Conservation (phyloP, 2,329 filamentous ascomycete genomes). For the Fusarium secorum region DNA sequence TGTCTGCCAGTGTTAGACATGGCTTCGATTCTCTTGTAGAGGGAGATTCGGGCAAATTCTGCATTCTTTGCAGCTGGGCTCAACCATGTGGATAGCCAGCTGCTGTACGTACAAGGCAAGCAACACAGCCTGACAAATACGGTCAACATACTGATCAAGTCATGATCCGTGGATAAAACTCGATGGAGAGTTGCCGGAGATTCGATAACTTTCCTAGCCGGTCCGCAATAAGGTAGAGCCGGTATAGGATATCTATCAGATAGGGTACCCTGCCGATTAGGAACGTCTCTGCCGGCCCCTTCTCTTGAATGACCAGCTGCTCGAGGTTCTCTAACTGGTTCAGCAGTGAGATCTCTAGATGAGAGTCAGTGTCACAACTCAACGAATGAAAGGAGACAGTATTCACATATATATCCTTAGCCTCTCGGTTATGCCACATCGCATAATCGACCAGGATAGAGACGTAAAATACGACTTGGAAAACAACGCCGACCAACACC, state of each 20-base stretch:
- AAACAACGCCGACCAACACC: accelerated
- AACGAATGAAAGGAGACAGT: too few species aligned
- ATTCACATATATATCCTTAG: background rate
- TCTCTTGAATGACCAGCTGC: background rate
- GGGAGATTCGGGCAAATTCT: background rate
- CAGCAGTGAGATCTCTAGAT: background rate
- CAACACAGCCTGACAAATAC: background rate
- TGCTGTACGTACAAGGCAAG: background rate
- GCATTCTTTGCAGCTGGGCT: background rate
- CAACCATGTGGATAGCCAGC: background rate
- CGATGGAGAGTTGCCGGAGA: accelerated
- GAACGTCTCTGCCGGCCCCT: accelerated
- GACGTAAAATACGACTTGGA: accelerated
- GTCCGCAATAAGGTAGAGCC: accelerated
- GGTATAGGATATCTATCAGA: accelerated
- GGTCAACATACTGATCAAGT: background rate
- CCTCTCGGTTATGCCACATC: background rate
- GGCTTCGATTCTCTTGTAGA: background rate
- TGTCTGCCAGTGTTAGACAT: background rate
- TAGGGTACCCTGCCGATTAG: accelerated
- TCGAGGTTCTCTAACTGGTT: background rate
- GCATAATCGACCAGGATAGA: background rate
- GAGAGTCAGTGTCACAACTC: background rate
- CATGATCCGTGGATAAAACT: accelerated
- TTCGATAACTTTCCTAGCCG: accelerated